These are phyloP conservation scores for Basipetospora chlamydospora DNA, from an alignment of 2,329 filamentous ascomycete species.

Conservation along the genomic window DNA sequence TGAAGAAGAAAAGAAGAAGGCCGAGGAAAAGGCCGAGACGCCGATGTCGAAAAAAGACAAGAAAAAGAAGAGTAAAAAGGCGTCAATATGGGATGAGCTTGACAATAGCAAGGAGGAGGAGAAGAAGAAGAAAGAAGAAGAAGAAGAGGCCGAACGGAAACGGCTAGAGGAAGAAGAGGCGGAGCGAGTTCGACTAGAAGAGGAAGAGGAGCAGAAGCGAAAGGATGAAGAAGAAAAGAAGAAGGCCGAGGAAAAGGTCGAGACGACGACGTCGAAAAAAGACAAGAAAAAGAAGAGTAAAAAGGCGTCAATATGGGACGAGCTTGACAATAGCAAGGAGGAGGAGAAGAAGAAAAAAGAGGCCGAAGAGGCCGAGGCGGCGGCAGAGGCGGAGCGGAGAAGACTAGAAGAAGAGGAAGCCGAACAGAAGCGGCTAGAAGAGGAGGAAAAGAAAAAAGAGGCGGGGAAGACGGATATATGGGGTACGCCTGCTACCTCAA, in stretches of 20 bases:
- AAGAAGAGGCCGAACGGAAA: background rate
- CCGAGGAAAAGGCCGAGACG: slow-evolving; percentile 1
- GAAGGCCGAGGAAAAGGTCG: background rate
- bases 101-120: background rate
- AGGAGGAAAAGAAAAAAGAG: slow-evolving; percentile 6
- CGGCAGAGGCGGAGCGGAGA: slow-evolving; percentile 5
- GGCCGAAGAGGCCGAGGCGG: background rate
- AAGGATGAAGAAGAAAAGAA: no score
- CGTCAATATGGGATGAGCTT: slow-evolving; percentile 4
- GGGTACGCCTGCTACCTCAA: slow-evolving; percentile 15
- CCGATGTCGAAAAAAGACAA: slow-evolving; percentile 15
- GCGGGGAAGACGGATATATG: slow-evolving; percentile 12
- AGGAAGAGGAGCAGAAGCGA: background rate
- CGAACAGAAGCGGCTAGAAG: background rate
- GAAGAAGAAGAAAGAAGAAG: slow-evolving; percentile 8
- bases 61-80: slow-evolving; percentile 20
- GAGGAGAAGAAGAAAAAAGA: background rate
- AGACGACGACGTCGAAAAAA: slow-evolving; percentile 12
- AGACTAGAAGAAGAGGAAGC: background rate
- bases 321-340: background rate
- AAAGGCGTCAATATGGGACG: slow-evolving; percentile 9
- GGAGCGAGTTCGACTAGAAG: slow-evolving; percentile 8
- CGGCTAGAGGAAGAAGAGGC: slow-evolving; percentile 5
- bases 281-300: slow-evolving; percentile 21
- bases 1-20: background rate